phyloP scores from a whole-genome alignment of 768 basidiomycete genomes.

The Infundibulicybe gibba region DNA sequence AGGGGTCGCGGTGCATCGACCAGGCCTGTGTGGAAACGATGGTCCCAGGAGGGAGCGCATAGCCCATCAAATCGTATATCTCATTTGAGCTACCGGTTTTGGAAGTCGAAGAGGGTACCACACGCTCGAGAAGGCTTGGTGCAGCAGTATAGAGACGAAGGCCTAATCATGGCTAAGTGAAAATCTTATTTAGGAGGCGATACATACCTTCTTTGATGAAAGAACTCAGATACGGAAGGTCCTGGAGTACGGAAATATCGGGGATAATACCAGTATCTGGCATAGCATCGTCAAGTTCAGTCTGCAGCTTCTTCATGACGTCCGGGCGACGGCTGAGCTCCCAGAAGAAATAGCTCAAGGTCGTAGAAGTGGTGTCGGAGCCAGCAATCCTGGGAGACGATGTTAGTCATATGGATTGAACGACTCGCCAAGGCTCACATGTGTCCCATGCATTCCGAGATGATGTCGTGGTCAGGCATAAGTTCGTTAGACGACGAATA shows the following conservation, averaged over 20 bases:
- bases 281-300: constrained; percentile 72
- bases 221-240: constrained; percentile 51
- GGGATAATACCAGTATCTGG: constrained; percentile 58
- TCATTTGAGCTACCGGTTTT: constrained; percentile 53
- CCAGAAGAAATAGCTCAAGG: constrained; percentile 75
- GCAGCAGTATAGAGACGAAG: constrained; percentile 68
- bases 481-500: constrained; percentile 43
- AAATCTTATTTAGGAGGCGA: not conserved
- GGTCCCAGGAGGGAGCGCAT: constrained; percentile 75
- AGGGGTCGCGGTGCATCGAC: constrained; percentile 77
- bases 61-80: constrained; percentile 76
- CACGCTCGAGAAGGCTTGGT: constrained; percentile 74
- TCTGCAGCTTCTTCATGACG: constrained; percentile 63
- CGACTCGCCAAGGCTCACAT: constrained; percentile 38
- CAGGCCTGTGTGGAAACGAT: constrained; percentile 79
- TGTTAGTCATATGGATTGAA: not conserved
- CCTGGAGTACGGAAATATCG: constrained; percentile 55
- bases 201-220: constrained; percentile 62
- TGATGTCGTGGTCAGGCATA: constrained; percentile 70
- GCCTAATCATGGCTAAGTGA: constrained; percentile 32
- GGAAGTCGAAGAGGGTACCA: constrained; percentile 58
- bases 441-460: constrained; percentile 82
- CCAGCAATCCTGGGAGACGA: constrained; percentile 59
- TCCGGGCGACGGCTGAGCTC: constrained; percentile 73
- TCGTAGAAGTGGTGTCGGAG: constrained; percentile 72